Evolutionary conservation across 495 filamentous ascomycete genomes (phyloP).

Genomic region (Neurospora intermedia): DNA sequence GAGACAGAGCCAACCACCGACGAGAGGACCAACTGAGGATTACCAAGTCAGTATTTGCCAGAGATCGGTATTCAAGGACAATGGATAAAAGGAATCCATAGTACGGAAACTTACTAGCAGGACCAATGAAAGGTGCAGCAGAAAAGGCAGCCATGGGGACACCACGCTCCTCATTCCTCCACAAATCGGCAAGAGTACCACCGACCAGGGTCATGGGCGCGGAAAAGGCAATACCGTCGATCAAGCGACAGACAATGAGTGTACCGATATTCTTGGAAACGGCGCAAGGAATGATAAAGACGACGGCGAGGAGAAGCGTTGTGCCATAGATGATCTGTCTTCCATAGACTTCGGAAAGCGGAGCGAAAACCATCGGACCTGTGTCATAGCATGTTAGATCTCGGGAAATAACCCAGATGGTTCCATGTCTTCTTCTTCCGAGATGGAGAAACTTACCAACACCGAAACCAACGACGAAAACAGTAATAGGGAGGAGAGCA

Average conservation of each 20-base stretch:
- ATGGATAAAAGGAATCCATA: too few relatives aligned
- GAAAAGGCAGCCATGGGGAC: conserved; percentile 81
- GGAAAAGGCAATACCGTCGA: conserved; percentile 74
- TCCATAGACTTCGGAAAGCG: conserved; percentile 62
- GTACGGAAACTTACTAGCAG: conserved; percentile 40
- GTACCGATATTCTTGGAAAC: conserved; percentile 64
- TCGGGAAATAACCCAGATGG: not conserved
- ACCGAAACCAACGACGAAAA: conserved; percentile 75
- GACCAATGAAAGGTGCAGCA: conserved; percentile 68
- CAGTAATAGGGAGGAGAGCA: conserved; percentile 52
- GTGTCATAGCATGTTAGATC: not conserved
- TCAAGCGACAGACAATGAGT: conserved; percentile 57
- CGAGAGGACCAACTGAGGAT: conserved; percentile 47
- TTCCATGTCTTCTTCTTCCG: not conserved
- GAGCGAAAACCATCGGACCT: conserved; percentile 69
- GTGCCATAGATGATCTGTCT: conserved; percentile 54
- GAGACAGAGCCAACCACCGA: conserved; percentile 60
- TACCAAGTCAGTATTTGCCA: conserved; percentile 4
- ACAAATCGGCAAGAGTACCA: conserved; percentile 70
- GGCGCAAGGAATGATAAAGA: conserved; percentile 71
- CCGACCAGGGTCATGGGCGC: conserved; percentile 78
- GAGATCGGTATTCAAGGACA: too few relatives aligned
- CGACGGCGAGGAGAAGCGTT: conserved; percentile 53
- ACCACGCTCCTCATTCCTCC: conserved; percentile 71
- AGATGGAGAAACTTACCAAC: conserved; percentile 34